A percentile compares a stretch with the other conserved stretches of the same genome.
Evolutionary conservation across 176 grass and related monocot species (phyloP).

Genomic region (Oryza meridionalis): DNA sequence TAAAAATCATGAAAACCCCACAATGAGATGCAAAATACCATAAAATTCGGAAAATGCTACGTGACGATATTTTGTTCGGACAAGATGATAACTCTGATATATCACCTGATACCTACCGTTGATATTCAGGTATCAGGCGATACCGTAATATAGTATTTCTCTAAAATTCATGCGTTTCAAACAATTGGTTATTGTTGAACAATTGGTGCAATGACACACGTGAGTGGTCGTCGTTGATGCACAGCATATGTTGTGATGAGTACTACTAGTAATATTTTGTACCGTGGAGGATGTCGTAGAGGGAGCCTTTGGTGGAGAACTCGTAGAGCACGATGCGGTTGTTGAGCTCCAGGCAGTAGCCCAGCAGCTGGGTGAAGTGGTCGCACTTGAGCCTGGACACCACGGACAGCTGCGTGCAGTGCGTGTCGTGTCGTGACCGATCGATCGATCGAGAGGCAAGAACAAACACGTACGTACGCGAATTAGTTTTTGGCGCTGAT

Average conservation of each 20-base stretch:
- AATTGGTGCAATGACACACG: no score
- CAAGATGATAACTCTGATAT: no score
- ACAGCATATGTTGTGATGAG: no score
- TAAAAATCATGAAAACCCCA: no score
- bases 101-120: no score
- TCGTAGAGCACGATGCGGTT: slow-evolving; percentile 84
- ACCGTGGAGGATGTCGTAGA: slow-evolving; percentile 90
- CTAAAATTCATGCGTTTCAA: no score
- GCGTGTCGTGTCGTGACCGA: neutral
- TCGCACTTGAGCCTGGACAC: slow-evolving; percentile 71
- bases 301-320: slow-evolving; percentile 79
- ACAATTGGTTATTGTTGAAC: no score
- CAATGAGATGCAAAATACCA: neutral
- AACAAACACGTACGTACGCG: neutral
- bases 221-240: no score
- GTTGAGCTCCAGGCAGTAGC: slow-evolving; percentile 85
- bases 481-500: neutral
- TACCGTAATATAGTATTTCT: no score
- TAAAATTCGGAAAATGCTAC: no score
- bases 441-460: neutral
- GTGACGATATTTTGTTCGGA: no score
- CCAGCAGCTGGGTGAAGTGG: slow-evolving; percentile 75
- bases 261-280: neutral
- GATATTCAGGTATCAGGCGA: no score
- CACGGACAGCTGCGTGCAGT: slow-evolving; percentile 56